A percentile compares a stretch with the other conserved stretches of the same genome.
Evolutionary conservation across 1,139 yeast species (phyloP).

Genomic region (Suhomyces terraborum): DNA sequence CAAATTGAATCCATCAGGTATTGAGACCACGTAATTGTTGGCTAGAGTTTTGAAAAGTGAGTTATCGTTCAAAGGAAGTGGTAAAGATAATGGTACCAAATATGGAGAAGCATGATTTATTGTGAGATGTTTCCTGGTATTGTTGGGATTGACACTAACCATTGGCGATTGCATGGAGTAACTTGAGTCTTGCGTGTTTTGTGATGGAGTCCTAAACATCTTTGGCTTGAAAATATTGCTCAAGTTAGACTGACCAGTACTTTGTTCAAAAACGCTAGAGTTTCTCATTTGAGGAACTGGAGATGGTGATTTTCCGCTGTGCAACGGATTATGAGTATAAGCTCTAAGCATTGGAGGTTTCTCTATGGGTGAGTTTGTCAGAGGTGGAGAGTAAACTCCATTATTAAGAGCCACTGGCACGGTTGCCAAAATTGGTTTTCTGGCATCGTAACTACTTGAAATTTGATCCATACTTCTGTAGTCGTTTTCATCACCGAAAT

Average conservation of each 20-base stretch:
- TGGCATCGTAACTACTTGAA: slow-evolving; percentile 10
- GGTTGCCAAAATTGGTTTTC: slow-evolving; percentile 22
- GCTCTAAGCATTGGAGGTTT: slow-evolving; percentile 21
- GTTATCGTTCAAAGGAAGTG: slow-evolving; percentile 46
- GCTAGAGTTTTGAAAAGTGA: slow-evolving; percentile 46
- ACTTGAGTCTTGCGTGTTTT: slow-evolving; percentile 40
- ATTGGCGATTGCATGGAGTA: slow-evolving; percentile 23
- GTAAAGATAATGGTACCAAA: slow-evolving; percentile 46
- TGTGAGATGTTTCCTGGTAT: slow-evolving; percentile 14
- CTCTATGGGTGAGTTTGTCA: slow-evolving; percentile 30
- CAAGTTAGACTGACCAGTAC: slow-evolving; percentile 2
- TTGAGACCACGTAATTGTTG: slow-evolving; percentile 39
- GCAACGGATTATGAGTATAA: slow-evolving; percentile 19
- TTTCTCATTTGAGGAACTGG: slow-evolving; percentile 19
- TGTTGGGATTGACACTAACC: slow-evolving; percentile 10
- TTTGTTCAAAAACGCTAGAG: slow-evolving; percentile 11
- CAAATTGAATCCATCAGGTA: slow-evolving; percentile 53
- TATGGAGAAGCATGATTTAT: slow-evolving; percentile 42
- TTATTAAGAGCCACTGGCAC: slow-evolving; percentile 23
- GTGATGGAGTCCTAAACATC: slow-evolving; percentile 37
- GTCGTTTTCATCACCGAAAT: slow-evolving; percentile 13
- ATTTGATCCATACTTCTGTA: slow-evolving; percentile 10
- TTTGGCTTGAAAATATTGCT: slow-evolving; percentile 26
- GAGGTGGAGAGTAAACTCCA: slow-evolving; percentile 18
- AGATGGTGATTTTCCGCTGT: slow-evolving; percentile 20